A percentile compares a stretch with the other conserved stretches of the same genome.
Conservation (phyloP, 805 yeast genomes). For the Cyberlindnera nakhonratchasimensis region DNA sequence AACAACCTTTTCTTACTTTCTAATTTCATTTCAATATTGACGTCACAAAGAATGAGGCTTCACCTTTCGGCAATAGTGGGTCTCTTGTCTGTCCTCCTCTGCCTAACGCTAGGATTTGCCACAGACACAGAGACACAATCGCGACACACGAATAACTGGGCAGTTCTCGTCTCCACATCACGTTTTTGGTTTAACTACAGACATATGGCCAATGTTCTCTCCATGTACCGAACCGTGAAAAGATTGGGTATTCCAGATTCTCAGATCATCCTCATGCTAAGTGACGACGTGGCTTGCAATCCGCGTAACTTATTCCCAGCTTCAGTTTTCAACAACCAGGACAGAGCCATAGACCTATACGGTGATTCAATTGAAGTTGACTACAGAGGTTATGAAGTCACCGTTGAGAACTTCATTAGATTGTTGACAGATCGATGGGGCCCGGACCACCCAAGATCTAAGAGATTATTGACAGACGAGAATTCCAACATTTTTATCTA, state of each 20-base stretch:
- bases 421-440: conserved; percentile 95
- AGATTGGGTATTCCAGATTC: conserved; percentile 97
- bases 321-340: conserved; percentile 89
- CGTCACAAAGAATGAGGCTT: no score
- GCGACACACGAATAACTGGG: conserved; percentile 65
- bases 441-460: conserved; percentile 87
- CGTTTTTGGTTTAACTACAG: conserved; percentile 98
- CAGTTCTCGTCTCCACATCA: conserved; percentile 92
- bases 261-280: conserved; percentile 90
- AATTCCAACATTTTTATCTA: conserved; percentile 91
- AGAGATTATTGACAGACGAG: conserved; percentile 87
- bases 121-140: conserved; percentile 13
- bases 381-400: conserved; percentile 95
- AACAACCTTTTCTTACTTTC: no score
- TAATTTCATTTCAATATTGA: no score
- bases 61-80: background rate
- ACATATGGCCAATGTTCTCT: conserved; percentile 94
- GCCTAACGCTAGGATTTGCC: conserved; percentile 3
- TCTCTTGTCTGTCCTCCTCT: conserved; percentile 3
- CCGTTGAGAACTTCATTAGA: conserved; percentile 94
- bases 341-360: conserved; percentile 86
- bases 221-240: conserved; percentile 94
- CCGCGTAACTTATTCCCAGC: conserved; percentile 96
- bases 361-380: conserved; percentile 96
- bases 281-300: conserved; percentile 97